Conservation (phyloP, 768 basidiomycete genomes). For the Suillus subaureus region DNA sequence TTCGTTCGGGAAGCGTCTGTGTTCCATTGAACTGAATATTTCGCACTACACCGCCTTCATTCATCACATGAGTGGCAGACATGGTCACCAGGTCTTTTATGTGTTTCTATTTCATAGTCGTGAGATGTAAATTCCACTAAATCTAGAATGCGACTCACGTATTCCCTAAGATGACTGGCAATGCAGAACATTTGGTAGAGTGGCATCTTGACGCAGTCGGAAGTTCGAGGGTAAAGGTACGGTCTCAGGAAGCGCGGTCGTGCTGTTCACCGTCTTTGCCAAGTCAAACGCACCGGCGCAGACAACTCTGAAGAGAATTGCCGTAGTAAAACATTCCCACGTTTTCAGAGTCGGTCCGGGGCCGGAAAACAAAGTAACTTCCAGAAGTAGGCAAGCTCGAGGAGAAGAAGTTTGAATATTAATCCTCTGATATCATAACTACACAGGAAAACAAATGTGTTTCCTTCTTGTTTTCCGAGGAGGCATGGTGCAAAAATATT, state of each 20-base stretch:
- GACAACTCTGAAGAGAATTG: neutral
- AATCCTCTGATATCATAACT: neutral
- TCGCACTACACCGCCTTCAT: constrained; percentile 82
- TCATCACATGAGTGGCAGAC: constrained; percentile 70
- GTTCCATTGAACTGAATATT: constrained; percentile 77
- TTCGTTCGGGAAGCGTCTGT: constrained; percentile 69
- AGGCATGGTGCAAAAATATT: neutral
- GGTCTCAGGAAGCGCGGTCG: neutral
- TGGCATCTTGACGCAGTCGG: constrained; percentile 59
- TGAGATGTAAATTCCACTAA: constrained; percentile 4
- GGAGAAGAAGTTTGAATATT: no score
- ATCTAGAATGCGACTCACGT: constrained; percentile 47
- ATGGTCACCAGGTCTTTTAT: constrained; percentile 76
- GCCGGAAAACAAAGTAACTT: neutral
- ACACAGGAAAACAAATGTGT: neutral
- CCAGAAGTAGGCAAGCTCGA: neutral
- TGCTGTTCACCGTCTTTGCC: neutral
- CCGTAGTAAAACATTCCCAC: constrained; percentile 1
- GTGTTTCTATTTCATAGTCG: constrained; percentile 51
- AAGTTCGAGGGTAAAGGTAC: neutral
- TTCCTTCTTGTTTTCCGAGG: neutral
- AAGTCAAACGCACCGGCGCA: neutral
- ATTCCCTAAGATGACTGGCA: constrained; percentile 72
- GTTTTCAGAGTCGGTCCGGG: neutral
- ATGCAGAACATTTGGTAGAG: constrained; percentile 89